Percentiles rank a stretch among this genome's conserved stretches.
phyloP scores from a whole-genome alignment of 2,329 filamentous ascomycete genomes.

The Zymoseptoria ardabiliae region DNA sequence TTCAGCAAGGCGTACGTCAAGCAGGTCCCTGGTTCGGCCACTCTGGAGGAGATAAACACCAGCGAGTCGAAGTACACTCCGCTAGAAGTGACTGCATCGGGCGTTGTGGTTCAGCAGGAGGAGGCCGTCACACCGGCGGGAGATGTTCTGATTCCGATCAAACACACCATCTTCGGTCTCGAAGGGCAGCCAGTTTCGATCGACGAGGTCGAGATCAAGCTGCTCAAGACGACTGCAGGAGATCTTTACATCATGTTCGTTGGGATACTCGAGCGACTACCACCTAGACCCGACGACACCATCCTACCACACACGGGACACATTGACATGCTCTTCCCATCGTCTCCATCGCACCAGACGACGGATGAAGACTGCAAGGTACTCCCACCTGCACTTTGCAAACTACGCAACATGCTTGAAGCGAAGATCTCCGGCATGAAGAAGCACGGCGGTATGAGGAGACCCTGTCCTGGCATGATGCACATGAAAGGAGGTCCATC shows the following conservation, averaged over 20 bases:
- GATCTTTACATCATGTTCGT: constrained; percentile 48
- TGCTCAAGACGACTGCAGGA: constrained; percentile 52
- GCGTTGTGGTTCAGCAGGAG: constrained; percentile 31
- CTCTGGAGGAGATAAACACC: constrained; percentile 17
- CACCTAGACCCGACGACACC: constrained; percentile 6
- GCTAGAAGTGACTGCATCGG: constrained; percentile 26
- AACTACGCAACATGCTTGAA: constrained; percentile 47
- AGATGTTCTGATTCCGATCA: constrained; percentile 47
- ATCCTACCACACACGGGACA: neutral
- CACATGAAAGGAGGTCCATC: constrained; percentile 22
- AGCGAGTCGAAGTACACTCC: constrained; percentile 29
- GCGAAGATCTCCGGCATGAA: constrained; percentile 41
- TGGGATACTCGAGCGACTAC: constrained; percentile 1
- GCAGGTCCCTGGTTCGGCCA: constrained; percentile 20
- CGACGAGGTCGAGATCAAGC: constrained; percentile 50
- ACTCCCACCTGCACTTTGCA: constrained; percentile 45
- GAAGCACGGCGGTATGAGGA: constrained; percentile 21
- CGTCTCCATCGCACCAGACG: constrained; percentile 12
- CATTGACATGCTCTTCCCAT: constrained; percentile 28
- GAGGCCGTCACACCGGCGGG: constrained; percentile 46
- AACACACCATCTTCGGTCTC: constrained; percentile 55
- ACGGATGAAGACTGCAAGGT: constrained; percentile 32
- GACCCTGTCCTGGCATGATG: constrained; percentile 8
- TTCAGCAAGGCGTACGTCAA: constrained; percentile 17
- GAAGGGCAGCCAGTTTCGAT: constrained; percentile 46